A percentile compares a stretch with the other conserved stretches of the same genome.
Conservation (phyloP, 805 yeast species). For the Sugiyamaella chiloensis region DNA sequence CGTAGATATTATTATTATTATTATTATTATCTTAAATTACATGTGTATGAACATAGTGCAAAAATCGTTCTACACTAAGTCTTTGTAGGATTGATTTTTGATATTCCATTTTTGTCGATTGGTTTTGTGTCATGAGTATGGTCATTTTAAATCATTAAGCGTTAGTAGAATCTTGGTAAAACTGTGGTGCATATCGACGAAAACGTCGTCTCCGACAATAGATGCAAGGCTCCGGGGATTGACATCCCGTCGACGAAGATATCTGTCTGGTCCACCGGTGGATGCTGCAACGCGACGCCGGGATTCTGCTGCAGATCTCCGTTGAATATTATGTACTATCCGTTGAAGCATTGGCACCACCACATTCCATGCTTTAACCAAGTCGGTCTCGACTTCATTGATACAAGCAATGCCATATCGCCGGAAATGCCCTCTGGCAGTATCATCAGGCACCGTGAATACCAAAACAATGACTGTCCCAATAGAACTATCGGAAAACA, state of each 20-base stretch:
- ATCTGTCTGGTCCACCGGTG: slow-evolving; percentile 18
- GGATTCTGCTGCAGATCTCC: slow-evolving; percentile 13
- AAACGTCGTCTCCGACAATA: slow-evolving; percentile 21
- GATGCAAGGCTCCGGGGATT: slow-evolving; percentile 17
- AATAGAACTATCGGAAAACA: slow-evolving; percentile 25
- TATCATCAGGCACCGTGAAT: slow-evolving; percentile 25
- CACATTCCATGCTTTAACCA: slow-evolving; percentile 22
- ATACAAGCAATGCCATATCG: slow-evolving; percentile 26
- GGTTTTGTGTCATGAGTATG: no score
- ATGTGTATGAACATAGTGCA: slow-evolving; percentile 19
- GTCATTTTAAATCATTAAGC: slow-evolving; percentile 1
- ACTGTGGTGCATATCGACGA: slow-evolving; percentile 20
- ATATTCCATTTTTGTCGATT: no score
- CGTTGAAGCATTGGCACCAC: slow-evolving; percentile 22
- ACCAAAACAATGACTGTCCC: slow-evolving; percentile 25
- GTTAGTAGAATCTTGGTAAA: slow-evolving; percentile 17
- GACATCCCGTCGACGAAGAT: slow-evolving; percentile 19
- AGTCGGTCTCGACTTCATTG: slow-evolving; percentile 22
- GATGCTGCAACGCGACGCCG: not conserved
- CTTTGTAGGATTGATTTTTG: no score
- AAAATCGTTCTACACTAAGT: no score
- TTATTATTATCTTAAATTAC: not conserved
- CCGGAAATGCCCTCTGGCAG: slow-evolving; percentile 25
- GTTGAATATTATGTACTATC: slow-evolving; percentile 21
- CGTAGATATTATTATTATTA: not conserved